phyloP scores from a whole-genome alignment of 2,329 filamentous ascomycete species.

The Curvularia eragrostidis region DNA sequence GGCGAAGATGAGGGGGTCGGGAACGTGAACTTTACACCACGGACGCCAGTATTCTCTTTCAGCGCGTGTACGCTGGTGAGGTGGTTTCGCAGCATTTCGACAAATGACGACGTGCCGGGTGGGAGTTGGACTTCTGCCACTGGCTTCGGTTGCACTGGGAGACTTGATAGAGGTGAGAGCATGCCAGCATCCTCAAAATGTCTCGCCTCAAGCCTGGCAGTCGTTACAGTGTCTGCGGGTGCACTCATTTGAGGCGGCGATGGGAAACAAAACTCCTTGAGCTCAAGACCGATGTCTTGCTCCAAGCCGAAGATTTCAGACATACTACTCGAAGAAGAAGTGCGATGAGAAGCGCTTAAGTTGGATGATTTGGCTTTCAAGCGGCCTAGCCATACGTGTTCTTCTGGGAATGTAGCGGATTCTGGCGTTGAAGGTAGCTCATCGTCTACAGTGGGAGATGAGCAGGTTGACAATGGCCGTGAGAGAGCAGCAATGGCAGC shows the following conservation, averaged over 20 bases:
- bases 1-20: conserved; percentile 26
- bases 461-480: conserved; percentile 5
- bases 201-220: not conserved
- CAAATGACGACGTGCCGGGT: conserved; percentile 36
- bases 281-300: conserved; percentile 12
- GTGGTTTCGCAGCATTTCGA: conserved; percentile 38
- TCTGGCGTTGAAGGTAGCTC: conserved; percentile 27
- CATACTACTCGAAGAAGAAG: conserved; percentile 33
- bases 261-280: conserved; percentile 10
- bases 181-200: conserved; percentile 1
- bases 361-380: conserved; percentile 29
- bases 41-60: conserved; percentile 23
- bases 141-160: not conserved
- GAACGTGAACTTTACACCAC: conserved; percentile 22
- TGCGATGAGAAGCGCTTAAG: conserved; percentile 21
- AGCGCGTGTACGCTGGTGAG: conserved; percentile 35
- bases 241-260: conserved; percentile 5
- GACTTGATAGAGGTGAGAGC: conserved; percentile 6
- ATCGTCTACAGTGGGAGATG: conserved; percentile 23
- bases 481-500: conserved; percentile 38
- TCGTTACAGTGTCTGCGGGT: not conserved
- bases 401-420: conserved; percentile 26
- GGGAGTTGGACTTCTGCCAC: conserved; percentile 23
- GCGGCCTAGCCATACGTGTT: conserved; percentile 18
- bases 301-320: conserved; percentile 25